Evolutionary conservation across 257 asterid genomes (phyloP).

Genomic region (Buddleja alternifolia): DNA sequence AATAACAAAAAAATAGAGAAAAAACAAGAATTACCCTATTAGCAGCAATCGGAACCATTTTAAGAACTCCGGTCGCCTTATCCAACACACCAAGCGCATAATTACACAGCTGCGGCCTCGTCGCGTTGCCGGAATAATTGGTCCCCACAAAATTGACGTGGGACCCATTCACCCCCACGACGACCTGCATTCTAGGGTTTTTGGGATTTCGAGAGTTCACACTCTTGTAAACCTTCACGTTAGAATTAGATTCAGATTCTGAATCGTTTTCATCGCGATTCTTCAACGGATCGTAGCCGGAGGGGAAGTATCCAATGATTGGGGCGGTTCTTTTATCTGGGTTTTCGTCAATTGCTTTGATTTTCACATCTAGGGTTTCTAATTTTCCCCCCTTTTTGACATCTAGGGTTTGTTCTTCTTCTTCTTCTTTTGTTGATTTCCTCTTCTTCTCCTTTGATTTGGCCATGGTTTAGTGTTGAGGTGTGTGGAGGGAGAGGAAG

Average conservation of each 20-base stretch:
- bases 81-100: slow-evolving; percentile 76
- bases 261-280: slow-evolving; percentile 6
- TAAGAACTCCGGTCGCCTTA: slow-evolving; percentile 59
- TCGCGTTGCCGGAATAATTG: slow-evolving; percentile 74
- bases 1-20: no score
- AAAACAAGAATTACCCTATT: slow-evolving; percentile 30
- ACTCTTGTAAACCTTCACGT: slow-evolving; percentile 50
- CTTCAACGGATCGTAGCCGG: slow-evolving; percentile 62
- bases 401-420: slow-evolving; percentile 3
- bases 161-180: slow-evolving; percentile 56
- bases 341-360: slow-evolving; percentile 42
- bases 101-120: slow-evolving; percentile 61
- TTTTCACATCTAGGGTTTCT: slow-evolving; percentile 35
- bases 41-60: slow-evolving; percentile 57
- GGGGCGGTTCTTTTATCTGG: slow-evolving; percentile 50
- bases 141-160: slow-evolving; percentile 73
- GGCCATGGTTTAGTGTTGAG: slow-evolving; percentile 36
- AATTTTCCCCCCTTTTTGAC: slow-evolving; percentile 13
- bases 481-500: neutral
- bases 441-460: slow-evolving; percentile 38
- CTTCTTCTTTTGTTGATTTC: slow-evolving; percentile 12
- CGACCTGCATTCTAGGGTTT: slow-evolving; percentile 61
- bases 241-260: slow-evolving; percentile 15
- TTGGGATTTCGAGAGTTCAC: slow-evolving; percentile 41
- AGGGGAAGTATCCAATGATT: slow-evolving; percentile 68